phyloP scores from a whole-genome alignment of 495 filamentous ascomycete genomes.

The Aspergillus conjunctus region DNA sequence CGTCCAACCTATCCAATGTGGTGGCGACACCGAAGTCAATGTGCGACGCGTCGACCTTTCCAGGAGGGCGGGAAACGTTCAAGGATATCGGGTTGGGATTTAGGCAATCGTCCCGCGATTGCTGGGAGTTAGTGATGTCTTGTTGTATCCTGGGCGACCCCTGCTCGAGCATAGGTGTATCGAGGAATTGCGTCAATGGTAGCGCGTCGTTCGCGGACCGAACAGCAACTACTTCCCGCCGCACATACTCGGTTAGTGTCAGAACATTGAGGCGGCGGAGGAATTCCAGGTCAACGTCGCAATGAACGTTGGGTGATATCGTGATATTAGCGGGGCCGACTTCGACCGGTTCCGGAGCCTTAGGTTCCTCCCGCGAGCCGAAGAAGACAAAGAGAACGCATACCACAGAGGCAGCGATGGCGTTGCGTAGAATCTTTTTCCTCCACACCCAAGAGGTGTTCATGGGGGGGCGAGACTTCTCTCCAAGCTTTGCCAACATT shows the following conservation, averaged over 20 bases:
- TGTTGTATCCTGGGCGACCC: slow-evolving; percentile 6
- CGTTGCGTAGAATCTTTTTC: slow-evolving; percentile 38
- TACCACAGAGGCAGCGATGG: slow-evolving; percentile 25
- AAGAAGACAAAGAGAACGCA: slow-evolving; percentile 27
- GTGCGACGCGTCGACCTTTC: slow-evolving; percentile 49
- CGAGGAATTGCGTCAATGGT: slow-evolving; percentile 37
- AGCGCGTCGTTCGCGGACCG: slow-evolving; percentile 31
- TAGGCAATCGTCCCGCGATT: slow-evolving; percentile 38
- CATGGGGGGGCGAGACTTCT: slow-evolving; percentile 27
- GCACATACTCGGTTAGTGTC: slow-evolving; percentile 42
- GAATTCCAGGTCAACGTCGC: slow-evolving; percentile 37
- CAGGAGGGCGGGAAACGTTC: slow-evolving; percentile 35
- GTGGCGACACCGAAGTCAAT: slow-evolving; percentile 66
- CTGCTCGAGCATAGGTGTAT: slow-evolving; percentile 37
- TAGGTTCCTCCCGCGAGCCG: slow-evolving; percentile 31
- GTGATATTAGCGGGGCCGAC: slow-evolving; percentile 39
- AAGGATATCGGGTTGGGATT: slow-evolving; percentile 39
- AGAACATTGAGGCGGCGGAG: slow-evolving; percentile 34
- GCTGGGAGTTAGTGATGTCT: slow-evolving; percentile 8
- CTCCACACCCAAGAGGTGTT: slow-evolving; percentile 42
- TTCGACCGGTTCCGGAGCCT: slow-evolving; percentile 20
- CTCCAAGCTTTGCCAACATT: slow-evolving; percentile 36
- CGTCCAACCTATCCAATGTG: slow-evolving; percentile 54
- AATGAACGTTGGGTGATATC: slow-evolving; percentile 35
- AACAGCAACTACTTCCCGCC: slow-evolving; percentile 44